These are phyloP conservation scores for Diaporthe citrichinensis DNA, from an alignment of 2,329 filamentous ascomycete species.

Conservation along the genomic window DNA sequence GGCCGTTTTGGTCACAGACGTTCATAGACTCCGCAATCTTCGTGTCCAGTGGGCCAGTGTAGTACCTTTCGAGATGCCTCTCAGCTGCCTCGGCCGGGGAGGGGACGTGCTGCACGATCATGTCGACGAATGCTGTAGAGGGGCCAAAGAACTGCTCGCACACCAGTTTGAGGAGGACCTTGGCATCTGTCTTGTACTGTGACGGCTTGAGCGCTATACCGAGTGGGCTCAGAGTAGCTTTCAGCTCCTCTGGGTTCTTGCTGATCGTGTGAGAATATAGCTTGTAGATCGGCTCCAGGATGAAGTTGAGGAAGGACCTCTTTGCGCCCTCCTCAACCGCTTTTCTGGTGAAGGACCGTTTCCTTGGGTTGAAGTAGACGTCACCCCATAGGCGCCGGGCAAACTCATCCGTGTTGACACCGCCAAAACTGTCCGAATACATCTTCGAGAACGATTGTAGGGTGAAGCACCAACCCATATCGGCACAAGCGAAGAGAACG, in stretches of 20 bases:
- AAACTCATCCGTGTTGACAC: conserved; percentile 87
- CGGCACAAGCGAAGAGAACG: conserved; percentile 94
- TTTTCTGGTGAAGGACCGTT: conserved; percentile 92
- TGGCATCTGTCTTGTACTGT: conserved; percentile 91
- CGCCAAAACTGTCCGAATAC: conserved; percentile 91
- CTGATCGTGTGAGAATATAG: conserved; percentile 96
- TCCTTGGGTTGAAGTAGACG: conserved; percentile 93
- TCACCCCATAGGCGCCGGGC: conserved; percentile 92
- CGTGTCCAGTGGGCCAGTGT: conserved; percentile 89
- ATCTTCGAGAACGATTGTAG: conserved; percentile 94
- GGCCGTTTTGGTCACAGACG: conserved; percentile 88
- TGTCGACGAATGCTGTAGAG: conserved; percentile 92
- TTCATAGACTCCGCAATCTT: conserved; percentile 85
- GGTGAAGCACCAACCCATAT: conserved; percentile 97
- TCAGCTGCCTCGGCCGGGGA: conserved; percentile 86
- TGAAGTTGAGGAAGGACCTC: conserved; percentile 92
- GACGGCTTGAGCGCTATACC: conserved; percentile 92
- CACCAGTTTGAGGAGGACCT: conserved; percentile 87
- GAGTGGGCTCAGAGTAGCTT: conserved; percentile 81
- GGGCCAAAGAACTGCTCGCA: conserved; percentile 97
- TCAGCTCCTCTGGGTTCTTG: conserved; percentile 87
- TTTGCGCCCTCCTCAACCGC: conserved; percentile 83
- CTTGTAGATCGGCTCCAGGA: conserved; percentile 98
- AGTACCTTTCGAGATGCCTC: conserved; percentile 85
- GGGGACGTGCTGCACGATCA: conserved; percentile 91